Base-by-base conservation (phyloP, 2,329 filamentous ascomycete genomes). In the Botrytis squamosa region DNA sequence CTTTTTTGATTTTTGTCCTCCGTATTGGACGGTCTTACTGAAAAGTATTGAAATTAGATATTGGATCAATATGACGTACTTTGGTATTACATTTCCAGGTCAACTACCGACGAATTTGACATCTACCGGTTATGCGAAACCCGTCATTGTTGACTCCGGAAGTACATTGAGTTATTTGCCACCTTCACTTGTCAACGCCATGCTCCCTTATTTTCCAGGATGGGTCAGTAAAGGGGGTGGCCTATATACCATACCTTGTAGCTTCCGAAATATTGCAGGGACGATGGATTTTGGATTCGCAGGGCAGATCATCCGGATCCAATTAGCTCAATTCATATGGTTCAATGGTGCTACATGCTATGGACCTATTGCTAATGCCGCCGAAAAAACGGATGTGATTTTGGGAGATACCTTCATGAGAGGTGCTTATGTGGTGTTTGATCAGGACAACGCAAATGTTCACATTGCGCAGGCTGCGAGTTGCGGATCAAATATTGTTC, bases 51-150 rank as follows among this genome's bases (percentile, higher is more conserved):
- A 52, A 42, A 33, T 22, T 46, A 76, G 75, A 36, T 78, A 77
- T 57, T 77, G 77, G 76, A 75, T 78, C n/a, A 74, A 77, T 29
- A 72, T 77, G 72, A 75, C 59, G 29, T 77, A 75, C 14, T 68
- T 77, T n/a, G 73, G 74, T 4, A 72, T 77, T 46, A 77, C 74
- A 68, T 65, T 62, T 75, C 75, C 9, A 67, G 70, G 46, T 14
- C 33, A 44, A 25, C 65, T 65, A n/a, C 64, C 66, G 36, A 57
- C 8, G 25, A 52, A 52, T 16, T 60, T 72, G 22, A 72, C 73
- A 33, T 16, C 42, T 10, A 0, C 33, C 0, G 25, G 16, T 1
- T 76, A 64, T 42, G 73, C 67, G 4, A 74, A 75, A 29, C 44
- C 76, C 0, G 74, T 76, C 38, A 73, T 77, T 59, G 44, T 75